Percentiles rank a stretch among this genome's conserved stretches.
Conservation (phyloP, 176 grass and related monocot species). For the Oryza punctata region DNA sequence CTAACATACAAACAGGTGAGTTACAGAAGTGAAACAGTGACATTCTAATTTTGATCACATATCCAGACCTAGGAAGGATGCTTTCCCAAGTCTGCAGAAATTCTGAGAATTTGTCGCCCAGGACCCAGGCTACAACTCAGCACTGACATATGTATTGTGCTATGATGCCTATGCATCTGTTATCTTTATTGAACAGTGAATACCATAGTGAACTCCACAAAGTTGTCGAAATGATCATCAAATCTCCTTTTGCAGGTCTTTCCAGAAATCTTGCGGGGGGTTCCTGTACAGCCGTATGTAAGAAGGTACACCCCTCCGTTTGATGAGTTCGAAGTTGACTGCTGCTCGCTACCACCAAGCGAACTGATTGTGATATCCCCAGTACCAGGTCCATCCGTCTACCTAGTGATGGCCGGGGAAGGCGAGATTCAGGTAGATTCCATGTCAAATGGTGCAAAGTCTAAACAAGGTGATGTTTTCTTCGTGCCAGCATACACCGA, state of each 20-base stretch:
- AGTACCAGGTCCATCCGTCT: constrained; percentile 77
- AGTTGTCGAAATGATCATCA: not conserved
- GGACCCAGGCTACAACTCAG: not conserved
- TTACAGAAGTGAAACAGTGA: not conserved
- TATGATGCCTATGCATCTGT: not conserved
- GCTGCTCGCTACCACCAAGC: constrained; percentile 41
- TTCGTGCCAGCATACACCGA: constrained; percentile 64
- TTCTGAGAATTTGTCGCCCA: not conserved
- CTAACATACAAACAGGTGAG: constrained; percentile 87
- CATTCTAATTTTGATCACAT: not conserved
- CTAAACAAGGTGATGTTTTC: constrained; percentile 66
- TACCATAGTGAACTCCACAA: not conserved
- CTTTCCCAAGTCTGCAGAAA: not conserved
- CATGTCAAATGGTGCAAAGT: constrained; percentile 35
- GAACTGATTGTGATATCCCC: constrained; percentile 53
- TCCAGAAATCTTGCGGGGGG: constrained; percentile 69
- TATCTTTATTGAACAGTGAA: not conserved
- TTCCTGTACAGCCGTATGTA: constrained; percentile 47
- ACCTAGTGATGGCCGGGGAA: constrained; percentile 58
- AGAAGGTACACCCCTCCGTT: constrained; percentile 82
- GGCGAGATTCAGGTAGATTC: constrained; percentile 47
- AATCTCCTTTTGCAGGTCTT: constrained; percentile 45
- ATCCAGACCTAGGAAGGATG: not conserved
- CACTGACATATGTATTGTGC: not conserved
- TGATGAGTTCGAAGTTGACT: constrained; percentile 86